Percentiles rank a stretch among this genome's conserved stretches.
These are phyloP conservation scores for Naganishia albida DNA, from an alignment of 1,284 basidiomycete species.

Conservation along the genomic window DNA sequence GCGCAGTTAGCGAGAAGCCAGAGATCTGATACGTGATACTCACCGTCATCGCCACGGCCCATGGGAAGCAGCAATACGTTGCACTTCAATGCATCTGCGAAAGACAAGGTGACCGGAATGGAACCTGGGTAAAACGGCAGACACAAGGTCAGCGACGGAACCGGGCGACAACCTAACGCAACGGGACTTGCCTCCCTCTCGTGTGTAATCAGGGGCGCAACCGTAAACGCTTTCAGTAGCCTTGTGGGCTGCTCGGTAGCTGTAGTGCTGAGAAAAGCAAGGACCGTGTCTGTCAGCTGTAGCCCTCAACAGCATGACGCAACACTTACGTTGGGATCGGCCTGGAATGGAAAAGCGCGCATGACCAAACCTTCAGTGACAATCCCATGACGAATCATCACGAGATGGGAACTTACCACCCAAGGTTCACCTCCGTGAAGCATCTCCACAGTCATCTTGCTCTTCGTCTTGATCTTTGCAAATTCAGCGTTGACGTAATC, in stretches of 20 bases:
- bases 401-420: conserved; percentile 55
- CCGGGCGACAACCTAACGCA: not conserved
- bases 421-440: conserved; percentile 87
- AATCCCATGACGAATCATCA: too few species aligned
- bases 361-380: too few species aligned
- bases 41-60: conserved; percentile 90
- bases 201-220: conserved; percentile 79
- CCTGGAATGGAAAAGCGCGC: too few species aligned
- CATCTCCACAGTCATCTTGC: conserved; percentile 67
- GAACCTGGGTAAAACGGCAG: conserved; percentile 60
- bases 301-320: too few species aligned
- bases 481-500: conserved; percentile 77
- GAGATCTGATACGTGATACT: not conserved
- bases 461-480: conserved; percentile 79
- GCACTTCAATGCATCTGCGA: conserved; percentile 77
- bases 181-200: conserved; percentile 66
- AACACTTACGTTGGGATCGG: conserved; percentile 43
- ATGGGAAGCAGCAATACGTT: conserved; percentile 83
- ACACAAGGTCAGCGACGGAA: not conserved
- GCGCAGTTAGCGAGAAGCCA: conserved; percentile 8
- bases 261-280: conserved; percentile 69
- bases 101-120: conserved; percentile 93
- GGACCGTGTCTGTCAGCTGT: not conserved
- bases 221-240: conserved; percentile 74
- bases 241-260: conserved; percentile 84